phyloP scores from a whole-genome alignment of 345 rosid species.

The Brassica rapa region DNA sequence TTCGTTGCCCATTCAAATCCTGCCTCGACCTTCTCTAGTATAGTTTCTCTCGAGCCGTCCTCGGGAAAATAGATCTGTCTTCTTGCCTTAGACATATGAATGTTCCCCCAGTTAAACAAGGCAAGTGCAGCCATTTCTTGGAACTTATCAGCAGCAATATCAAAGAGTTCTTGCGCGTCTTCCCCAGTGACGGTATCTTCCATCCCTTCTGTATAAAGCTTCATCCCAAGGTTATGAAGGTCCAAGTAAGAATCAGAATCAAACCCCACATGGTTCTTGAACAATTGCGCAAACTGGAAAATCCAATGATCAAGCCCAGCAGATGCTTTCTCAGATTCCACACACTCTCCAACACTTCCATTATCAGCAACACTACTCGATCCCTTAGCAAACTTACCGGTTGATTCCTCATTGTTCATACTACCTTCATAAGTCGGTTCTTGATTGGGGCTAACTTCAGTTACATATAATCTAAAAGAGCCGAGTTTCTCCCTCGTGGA shows the following conservation, averaged over 20 bases:
- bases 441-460: background rate
- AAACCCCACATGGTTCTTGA: background rate
- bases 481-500: background rate
- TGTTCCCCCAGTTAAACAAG: background rate
- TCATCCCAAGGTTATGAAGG: background rate
- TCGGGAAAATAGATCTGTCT: background rate
- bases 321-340: background rate
- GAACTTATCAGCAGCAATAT: background rate
- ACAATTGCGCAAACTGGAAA: background rate
- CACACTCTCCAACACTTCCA: background rate
- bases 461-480: background rate
- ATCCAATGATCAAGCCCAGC: background rate
- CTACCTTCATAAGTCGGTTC: background rate
- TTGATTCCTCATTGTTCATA: background rate
- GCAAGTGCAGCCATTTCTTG: background rate
- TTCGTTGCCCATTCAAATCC: background rate
- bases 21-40: background rate
- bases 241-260: background rate
- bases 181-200: background rate
- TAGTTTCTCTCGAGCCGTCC: background rate
- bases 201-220: background rate
- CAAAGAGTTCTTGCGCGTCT: background rate
- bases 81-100: background rate
- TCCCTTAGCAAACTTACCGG: background rate
- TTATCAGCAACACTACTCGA: background rate